Percentiles rank a stretch among this genome's conserved stretches.
Evolutionary conservation across 768 basidiomycete genomes (phyloP).

Genomic region (Sutorius australiensis): DNA sequence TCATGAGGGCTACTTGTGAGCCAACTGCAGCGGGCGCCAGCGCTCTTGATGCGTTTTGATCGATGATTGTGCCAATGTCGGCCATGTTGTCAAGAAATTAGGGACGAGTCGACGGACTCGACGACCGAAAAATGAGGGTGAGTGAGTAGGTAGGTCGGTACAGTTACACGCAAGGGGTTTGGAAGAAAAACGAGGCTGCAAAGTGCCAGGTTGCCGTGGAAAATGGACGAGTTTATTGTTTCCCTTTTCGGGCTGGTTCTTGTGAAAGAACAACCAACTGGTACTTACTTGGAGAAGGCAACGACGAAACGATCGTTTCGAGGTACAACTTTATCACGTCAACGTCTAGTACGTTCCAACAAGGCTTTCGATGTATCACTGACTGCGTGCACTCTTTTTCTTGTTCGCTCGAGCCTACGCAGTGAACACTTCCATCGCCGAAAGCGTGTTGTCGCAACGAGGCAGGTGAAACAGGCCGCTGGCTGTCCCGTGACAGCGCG

Average conservation of each 20-base stretch:
- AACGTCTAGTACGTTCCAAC: too few relatives aligned
- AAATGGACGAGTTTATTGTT: background rate
- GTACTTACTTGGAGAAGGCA: background rate
- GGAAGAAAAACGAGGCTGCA: background rate
- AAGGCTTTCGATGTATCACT: too few relatives aligned
- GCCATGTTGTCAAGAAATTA: constrained; percentile 27
- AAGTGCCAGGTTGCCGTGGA: background rate
- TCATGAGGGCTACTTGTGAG: constrained; percentile 75
- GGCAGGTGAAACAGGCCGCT: background rate
- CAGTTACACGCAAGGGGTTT: background rate
- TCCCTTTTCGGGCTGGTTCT: background rate
- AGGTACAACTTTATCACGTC: too few relatives aligned
- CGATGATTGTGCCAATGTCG: constrained; percentile 31
- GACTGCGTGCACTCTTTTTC: background rate
- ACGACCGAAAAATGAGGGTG: constrained; percentile 16
- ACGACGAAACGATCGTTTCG: background rate
- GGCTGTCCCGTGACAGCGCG: background rate
- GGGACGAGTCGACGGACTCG: constrained; percentile 16
- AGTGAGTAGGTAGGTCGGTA: constrained; percentile 15
- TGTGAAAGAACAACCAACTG: background rate
- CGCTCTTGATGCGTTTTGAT: constrained; percentile 44
- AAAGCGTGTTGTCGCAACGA: background rate
- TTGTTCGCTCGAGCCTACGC: background rate
- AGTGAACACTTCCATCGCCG: background rate
- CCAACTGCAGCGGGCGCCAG: constrained; percentile 79